These are phyloP conservation scores for Paxillus rubicundulus DNA, from an alignment of 768 basidiomycete species.

Conservation along the genomic window DNA sequence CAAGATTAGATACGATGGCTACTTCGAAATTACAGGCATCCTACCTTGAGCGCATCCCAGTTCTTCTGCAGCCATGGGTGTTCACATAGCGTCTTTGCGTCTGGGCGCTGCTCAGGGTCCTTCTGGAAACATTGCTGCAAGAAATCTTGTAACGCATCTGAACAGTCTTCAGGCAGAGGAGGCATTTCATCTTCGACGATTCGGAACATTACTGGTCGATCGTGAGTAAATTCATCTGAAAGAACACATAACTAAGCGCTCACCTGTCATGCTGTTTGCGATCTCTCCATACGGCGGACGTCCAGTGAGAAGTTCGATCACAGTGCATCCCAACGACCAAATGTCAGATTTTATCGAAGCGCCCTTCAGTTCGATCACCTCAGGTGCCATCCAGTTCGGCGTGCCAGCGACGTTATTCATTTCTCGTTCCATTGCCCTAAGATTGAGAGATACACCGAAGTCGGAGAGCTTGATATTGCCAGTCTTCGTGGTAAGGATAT, in stretches of 20 bases:
- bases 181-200: slow-evolving; percentile 94
- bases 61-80: slow-evolving; percentile 87
- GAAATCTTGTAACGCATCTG: slow-evolving; percentile 76
- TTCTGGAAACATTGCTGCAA: slow-evolving; percentile 88
- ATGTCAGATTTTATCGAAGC: slow-evolving; percentile 93
- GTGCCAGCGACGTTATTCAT: slow-evolving; percentile 89
- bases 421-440: slow-evolving; percentile 85
- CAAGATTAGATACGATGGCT: not conserved
- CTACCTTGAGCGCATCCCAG: slow-evolving; percentile 77
- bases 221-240: not conserved
- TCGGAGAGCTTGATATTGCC: slow-evolving; percentile 97
- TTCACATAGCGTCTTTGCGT: slow-evolving; percentile 81
- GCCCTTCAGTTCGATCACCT: slow-evolving; percentile 93
- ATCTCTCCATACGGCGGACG: slow-evolving; percentile 90
- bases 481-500: slow-evolving; percentile 97
- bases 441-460: slow-evolving; percentile 95
- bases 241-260: slow-evolving; percentile 7
- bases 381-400: slow-evolving; percentile 99
- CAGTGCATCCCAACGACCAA: slow-evolving; percentile 93
- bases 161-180: slow-evolving; percentile 78
- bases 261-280: slow-evolving; percentile 87
- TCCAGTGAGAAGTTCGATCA: slow-evolving; percentile 91
- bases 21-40: slow-evolving; percentile 8
- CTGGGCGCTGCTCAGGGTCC: slow-evolving; percentile 78
- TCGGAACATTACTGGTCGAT: slow-evolving; percentile 81